Conservation (phyloP, 108 stramenopile genomes). For the Stephanodiscus triporus region DNA sequence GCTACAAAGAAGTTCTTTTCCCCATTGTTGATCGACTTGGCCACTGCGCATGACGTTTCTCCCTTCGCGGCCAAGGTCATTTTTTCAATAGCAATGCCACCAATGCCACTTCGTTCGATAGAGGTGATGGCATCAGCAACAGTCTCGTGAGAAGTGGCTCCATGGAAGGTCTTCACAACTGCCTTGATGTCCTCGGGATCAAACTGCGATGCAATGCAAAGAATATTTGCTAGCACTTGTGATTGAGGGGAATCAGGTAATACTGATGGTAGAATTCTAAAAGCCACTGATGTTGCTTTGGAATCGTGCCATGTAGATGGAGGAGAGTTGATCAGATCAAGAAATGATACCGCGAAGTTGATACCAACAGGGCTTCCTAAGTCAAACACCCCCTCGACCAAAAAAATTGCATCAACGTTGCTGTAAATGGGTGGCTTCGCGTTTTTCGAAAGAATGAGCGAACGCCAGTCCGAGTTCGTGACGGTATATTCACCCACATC, state of each 20-base stretch:
- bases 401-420: constrained; percentile 56
- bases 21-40: constrained; percentile 13
- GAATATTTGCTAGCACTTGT: constrained; percentile 38
- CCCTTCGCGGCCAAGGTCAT: constrained; percentile 10
- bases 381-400: constrained; percentile 69
- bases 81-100: constrained; percentile 10
- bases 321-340: constrained; percentile 48
- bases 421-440: constrained; percentile 1
- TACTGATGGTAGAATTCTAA: constrained; percentile 61
- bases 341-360: constrained; percentile 45
- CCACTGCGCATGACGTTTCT: constrained; percentile 16
- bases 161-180: constrained; percentile 14
- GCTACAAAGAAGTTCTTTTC: constrained; percentile 54
- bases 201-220: constrained; percentile 44
- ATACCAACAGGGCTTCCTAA: constrained; percentile 47
- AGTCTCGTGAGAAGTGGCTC: constrained; percentile 6
- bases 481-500: constrained; percentile 43
- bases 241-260: constrained; percentile 28
- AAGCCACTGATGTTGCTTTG: constrained; percentile 51
- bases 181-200: constrained; percentile 29
- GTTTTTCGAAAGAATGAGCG: constrained; percentile 50
- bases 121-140: constrained; percentile 9
- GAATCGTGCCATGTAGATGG: constrained; percentile 34
- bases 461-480: constrained; percentile 38
- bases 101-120: constrained; percentile 14